Evolutionary conservation across 192 early-diverging fungal genomes (phyloP).

Genomic region (Coemansia sp.): DNA sequence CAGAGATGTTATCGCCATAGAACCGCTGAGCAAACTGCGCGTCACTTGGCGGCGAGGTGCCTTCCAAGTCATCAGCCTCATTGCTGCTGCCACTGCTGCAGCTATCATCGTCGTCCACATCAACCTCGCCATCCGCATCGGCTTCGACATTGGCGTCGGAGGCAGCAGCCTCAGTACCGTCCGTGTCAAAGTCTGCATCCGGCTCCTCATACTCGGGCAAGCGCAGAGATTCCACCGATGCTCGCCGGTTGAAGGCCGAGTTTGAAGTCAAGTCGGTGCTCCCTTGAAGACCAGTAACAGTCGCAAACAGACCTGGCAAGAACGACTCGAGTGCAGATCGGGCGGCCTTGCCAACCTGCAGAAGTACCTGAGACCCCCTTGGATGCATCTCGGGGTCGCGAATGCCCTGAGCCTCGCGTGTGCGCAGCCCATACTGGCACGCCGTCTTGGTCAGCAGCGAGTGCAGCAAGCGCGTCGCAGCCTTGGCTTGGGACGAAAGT

Average conservation of each 20-base stretch:
- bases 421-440: conserved; percentile 48
- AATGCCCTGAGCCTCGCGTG: conserved; percentile 47
- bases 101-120: neutral
- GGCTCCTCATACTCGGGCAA: conserved; percentile 50
- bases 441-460: conserved; percentile 45
- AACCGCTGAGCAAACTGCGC: neutral
- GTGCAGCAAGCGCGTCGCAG: conserved; percentile 38
- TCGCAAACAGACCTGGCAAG: conserved; percentile 48
- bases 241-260: conserved; percentile 40
- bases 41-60: neutral
- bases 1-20: neutral
- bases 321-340: conserved; percentile 48
- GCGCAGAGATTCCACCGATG: conserved; percentile 38
- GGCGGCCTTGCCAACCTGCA: conserved; percentile 43
- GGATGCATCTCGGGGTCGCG: conserved; percentile 38
- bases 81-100: conserved; percentile 6
- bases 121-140: conserved; percentile 4
- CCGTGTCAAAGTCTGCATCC: conserved; percentile 34
- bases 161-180: conserved; percentile 27
- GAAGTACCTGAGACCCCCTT: conserved; percentile 48
- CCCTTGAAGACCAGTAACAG: conserved; percentile 44
- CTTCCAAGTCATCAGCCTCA: neutral
- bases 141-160: conserved; percentile 14
- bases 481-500: conserved; percentile 36
- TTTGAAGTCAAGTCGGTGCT: conserved; percentile 48